These are phyloP conservation scores for Trichoderma hamatum DNA, from an alignment of 2,329 filamentous ascomycete species.

Conservation along the genomic window DNA sequence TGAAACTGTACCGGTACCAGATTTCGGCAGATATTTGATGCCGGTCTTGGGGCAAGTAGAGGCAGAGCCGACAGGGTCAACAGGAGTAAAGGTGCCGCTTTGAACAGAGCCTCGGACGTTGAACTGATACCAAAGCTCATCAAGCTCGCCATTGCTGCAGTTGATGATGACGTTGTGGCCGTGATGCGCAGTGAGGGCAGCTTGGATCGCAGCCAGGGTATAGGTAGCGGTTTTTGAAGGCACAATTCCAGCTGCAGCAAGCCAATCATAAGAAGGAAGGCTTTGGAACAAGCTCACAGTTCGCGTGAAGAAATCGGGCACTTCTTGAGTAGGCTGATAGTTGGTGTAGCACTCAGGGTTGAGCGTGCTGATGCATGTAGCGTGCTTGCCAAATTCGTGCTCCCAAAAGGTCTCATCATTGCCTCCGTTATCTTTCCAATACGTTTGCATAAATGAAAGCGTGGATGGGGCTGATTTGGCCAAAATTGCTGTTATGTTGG, in stretches of 20 bases:
- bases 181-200: conserved; percentile 55
- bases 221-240: conserved; percentile 60
- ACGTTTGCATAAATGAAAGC: conserved; percentile 67
- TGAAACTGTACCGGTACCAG: not conserved
- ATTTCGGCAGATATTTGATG: conserved; percentile 59
- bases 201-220: conserved; percentile 59
- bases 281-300: conserved; percentile 67
- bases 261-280: conserved; percentile 65
- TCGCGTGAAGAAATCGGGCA: conserved; percentile 68
- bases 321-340: conserved; percentile 65
- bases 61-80: conserved; percentile 57
- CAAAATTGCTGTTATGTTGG: conserved; percentile 67
- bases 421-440: conserved; percentile 71
- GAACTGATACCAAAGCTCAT: conserved; percentile 65
- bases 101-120: conserved; percentile 61
- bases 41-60: conserved; percentile 64
- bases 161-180: conserved; percentile 62
- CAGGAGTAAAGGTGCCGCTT: conserved; percentile 60
- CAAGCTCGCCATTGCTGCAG: conserved; percentile 52
- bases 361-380: conserved; percentile 70
- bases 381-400: conserved; percentile 76
- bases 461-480: conserved; percentile 56
- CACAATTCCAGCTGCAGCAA: conserved; percentile 62
- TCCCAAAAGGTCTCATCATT: conserved; percentile 69
- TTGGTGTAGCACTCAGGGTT: conserved; percentile 65